A percentile compares a stretch with the other conserved stretches of the same genome.
Conservation (phyloP, 163 green algal species). For the Chlorella variabilis region DNA sequence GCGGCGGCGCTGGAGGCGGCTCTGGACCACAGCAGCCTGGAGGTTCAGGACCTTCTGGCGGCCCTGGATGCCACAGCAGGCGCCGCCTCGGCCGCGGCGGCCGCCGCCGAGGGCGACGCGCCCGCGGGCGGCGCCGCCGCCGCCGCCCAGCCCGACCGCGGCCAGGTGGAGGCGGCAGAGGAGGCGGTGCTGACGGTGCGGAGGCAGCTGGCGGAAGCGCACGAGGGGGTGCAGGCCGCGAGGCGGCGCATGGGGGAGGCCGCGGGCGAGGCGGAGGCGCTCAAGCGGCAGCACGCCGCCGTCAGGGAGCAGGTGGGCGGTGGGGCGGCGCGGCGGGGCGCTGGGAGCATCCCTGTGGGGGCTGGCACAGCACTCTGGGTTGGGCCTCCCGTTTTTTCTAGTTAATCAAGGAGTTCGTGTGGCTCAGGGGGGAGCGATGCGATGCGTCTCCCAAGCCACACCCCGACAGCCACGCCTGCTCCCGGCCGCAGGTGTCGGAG, state of each 20-base stretch:
- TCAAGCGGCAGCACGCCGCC: constrained; percentile 7
- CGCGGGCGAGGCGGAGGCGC: constrained; percentile 7
- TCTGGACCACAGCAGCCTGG: constrained; percentile 20
- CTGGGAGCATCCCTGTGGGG: too few species aligned
- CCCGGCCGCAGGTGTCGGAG: constrained; percentile 12
- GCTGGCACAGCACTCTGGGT: too few species aligned
- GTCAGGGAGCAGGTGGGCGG: constrained; percentile 13
- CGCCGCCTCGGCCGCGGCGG: not conserved
- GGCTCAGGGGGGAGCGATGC: too few species aligned
- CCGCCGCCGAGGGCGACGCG: not conserved
- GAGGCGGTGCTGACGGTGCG: not conserved
- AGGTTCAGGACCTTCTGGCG: constrained; percentile 32
- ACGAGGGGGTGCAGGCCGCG: constrained; percentile 1
- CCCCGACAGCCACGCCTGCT: too few species aligned
- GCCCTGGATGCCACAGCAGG: constrained; percentile 3
- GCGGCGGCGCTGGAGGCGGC: not conserved
- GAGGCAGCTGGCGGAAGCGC: not conserved
- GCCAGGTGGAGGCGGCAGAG: not conserved
- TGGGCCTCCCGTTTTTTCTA: too few species aligned
- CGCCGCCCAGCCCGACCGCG: too few species aligned
- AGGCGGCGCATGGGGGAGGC: not conserved
- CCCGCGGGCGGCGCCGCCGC: not conserved
- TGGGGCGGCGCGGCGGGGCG: too few species aligned
- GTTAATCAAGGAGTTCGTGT: too few species aligned
- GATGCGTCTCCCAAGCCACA: too few species aligned